phyloP scores from a whole-genome alignment of 208 protist species.

The Sergeia podlipaevii region DNA sequence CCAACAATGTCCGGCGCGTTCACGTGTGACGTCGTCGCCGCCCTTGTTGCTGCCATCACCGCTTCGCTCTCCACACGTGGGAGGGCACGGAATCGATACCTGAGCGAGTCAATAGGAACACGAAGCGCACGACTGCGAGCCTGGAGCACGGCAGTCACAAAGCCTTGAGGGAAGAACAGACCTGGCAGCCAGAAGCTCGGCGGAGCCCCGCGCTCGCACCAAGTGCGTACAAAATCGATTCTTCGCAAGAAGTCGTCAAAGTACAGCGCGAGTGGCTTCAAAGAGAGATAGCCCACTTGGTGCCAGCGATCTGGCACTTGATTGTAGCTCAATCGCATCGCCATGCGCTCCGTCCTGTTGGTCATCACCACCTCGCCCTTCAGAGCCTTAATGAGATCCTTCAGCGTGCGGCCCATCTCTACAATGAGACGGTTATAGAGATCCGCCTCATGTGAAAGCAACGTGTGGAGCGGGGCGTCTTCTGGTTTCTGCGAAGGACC shows the following conservation, averaged over 20 bases:
- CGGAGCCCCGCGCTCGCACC: conserved; percentile 87
- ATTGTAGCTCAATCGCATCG: conserved; percentile 65
- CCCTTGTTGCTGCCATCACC: conserved; percentile 37
- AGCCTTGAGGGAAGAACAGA: conserved; percentile 97
- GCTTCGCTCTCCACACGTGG: conserved; percentile 20
- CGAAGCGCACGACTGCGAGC: conserved; percentile 74
- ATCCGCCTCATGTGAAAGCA: conserved; percentile 87
- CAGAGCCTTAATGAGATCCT: conserved; percentile 70
- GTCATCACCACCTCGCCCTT: conserved; percentile 91
- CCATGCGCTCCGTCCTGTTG: conserved; percentile 64
- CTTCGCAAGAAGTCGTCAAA: conserved; percentile 90
- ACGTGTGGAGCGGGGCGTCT: conserved; percentile 67
- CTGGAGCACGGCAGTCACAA: conserved; percentile 89
- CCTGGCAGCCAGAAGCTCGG: conserved; percentile 94
- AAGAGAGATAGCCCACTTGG: conserved; percentile 87
- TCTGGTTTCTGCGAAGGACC: too few relatives aligned
- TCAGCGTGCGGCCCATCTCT: conserved; percentile 44
- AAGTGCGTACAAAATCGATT: conserved; percentile 88
- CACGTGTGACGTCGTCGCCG: conserved; percentile 19
- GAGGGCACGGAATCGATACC: conserved; percentile 60
- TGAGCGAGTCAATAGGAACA: conserved; percentile 87
- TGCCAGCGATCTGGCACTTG: conserved; percentile 93
- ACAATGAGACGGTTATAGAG: conserved; percentile 78
- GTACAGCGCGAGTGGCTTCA: conserved; percentile 94
- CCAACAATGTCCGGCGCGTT: conserved; percentile 35